Conservation (phyloP, 805 yeast species). For the Candida bentonensis region DNA sequence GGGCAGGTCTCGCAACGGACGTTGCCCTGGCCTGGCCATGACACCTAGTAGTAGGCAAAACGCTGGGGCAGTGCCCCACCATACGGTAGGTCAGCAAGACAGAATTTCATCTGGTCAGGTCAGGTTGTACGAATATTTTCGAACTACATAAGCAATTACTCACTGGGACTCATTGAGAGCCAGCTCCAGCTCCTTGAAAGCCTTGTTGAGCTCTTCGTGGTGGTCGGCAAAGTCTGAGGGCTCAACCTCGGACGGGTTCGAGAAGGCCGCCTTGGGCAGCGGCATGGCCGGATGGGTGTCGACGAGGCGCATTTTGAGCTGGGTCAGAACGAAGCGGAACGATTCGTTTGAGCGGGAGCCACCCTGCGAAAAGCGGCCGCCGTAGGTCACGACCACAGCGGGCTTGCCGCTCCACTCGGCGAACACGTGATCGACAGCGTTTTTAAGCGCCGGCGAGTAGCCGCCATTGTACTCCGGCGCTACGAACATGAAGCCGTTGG, state of each 20-base stretch:
- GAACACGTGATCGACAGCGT: conserved; percentile 24
- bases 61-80: too few species aligned
- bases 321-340: conserved; percentile 3
- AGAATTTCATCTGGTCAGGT: too few species aligned
- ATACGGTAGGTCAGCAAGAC: too few species aligned
- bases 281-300: background rate
- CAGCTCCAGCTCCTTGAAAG: background rate
- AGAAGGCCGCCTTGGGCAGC: background rate
- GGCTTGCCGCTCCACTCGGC: conserved; percentile 25
- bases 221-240: background rate
- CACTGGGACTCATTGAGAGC: too few species aligned
- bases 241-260: conserved; percentile 2
- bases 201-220: background rate
- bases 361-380: conserved; percentile 10
- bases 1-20: too few species aligned
- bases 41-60: too few species aligned
- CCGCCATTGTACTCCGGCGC: conserved; percentile 28
- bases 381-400: conserved; percentile 21
- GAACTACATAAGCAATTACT: too few species aligned
- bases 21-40: too few species aligned
- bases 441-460: conserved; percentile 25
- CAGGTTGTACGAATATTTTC: too few species aligned
- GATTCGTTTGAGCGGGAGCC: background rate
- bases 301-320: background rate
- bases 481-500: conserved; percentile 22